Percentiles rank a stretch among this genome's conserved stretches.
These are phyloP conservation scores for Hypoxylon sp. DNA, from an alignment of 2,329 filamentous ascomycete genomes.

Conservation along the genomic window DNA sequence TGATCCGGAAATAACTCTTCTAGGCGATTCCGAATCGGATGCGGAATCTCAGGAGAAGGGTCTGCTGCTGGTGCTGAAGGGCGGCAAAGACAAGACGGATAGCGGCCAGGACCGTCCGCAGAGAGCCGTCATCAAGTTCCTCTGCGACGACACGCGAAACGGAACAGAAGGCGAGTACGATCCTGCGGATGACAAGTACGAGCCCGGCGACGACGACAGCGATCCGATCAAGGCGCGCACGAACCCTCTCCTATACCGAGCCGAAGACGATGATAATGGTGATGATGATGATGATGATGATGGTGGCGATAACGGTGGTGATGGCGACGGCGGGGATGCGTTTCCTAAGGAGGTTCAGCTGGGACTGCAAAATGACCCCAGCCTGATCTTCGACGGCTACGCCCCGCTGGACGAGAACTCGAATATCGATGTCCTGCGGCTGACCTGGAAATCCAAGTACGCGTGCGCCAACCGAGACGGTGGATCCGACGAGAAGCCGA, in stretches of 20 bases:
- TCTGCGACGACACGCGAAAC: slow-evolving; percentile 77
- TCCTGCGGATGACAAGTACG: slow-evolving; percentile 65
- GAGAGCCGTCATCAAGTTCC: slow-evolving; percentile 82
- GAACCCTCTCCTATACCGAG: slow-evolving; percentile 43
- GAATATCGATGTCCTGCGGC: slow-evolving; percentile 68
- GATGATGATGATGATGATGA: slow-evolving; percentile 35
- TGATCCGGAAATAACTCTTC: slow-evolving; percentile 70
- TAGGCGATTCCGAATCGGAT: slow-evolving; percentile 71
- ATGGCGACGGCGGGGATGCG: slow-evolving; percentile 50
- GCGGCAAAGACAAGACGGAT: slow-evolving; percentile 63
- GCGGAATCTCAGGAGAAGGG: slow-evolving; percentile 75
- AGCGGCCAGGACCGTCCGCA: slow-evolving; percentile 68
- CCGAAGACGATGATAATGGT: slow-evolving; percentile 48
- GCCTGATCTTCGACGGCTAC: slow-evolving; percentile 81
- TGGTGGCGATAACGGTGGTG: slow-evolving; percentile 50
- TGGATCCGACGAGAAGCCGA: slow-evolving; percentile 56
- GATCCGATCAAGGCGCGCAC: slow-evolving; percentile 34
- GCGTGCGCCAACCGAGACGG: slow-evolving; percentile 72
- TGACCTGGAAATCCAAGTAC: slow-evolving; percentile 89
- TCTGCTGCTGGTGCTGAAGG: slow-evolving; percentile 71
- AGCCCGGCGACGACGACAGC: slow-evolving; percentile 39
- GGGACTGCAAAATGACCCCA: slow-evolving; percentile 60
- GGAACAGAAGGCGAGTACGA: slow-evolving; percentile 77
- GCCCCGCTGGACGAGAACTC: slow-evolving; percentile 64
- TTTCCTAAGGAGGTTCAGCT: slow-evolving; percentile 60